These are phyloP conservation scores for Jamesozyma hellenica DNA, from an alignment of 805 yeast genomes.

Conservation along the genomic window DNA sequence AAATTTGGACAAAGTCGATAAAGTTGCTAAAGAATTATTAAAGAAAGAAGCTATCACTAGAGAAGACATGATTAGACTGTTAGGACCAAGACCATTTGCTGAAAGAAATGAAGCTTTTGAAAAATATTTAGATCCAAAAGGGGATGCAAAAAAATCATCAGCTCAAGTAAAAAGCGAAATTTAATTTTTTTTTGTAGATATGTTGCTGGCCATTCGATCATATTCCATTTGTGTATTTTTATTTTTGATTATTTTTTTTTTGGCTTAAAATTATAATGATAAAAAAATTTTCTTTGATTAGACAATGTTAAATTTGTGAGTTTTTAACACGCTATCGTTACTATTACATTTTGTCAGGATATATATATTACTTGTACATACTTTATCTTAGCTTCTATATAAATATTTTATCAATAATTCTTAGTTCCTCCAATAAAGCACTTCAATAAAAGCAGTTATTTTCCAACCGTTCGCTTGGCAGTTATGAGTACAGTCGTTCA, in stretches of 20 bases:
- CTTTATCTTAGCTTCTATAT: neutral
- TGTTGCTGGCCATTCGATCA: too few species aligned
- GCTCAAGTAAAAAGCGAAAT: slow-evolving; percentile 7
- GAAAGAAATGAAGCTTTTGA: slow-evolving; percentile 89
- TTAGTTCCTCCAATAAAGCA: too few species aligned
- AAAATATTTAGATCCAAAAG: slow-evolving; percentile 52
- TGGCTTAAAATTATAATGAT: too few species aligned
- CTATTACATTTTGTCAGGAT: slow-evolving; percentile 2
- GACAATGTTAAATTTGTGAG: too few species aligned
- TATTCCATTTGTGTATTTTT: too few species aligned
- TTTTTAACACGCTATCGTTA: neutral
- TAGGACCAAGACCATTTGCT: slow-evolving; percentile 88
- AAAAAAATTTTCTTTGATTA: too few species aligned
- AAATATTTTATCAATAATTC: too few species aligned
- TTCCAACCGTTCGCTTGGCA: too few species aligned
- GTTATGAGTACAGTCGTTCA: too few species aligned
- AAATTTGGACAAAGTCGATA: slow-evolving; percentile 61
- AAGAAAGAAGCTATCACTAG: slow-evolving; percentile 85
- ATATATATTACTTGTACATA: slow-evolving; percentile 6
- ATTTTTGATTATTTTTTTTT: too few species aligned
- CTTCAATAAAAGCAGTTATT: too few species aligned
- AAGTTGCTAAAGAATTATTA: slow-evolving; percentile 79
- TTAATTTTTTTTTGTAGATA: too few species aligned
- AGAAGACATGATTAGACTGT: slow-evolving; percentile 81
- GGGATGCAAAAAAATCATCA: slow-evolving; percentile 1